phyloP scores from a whole-genome alignment of 2,329 filamentous ascomycete species.

The Akanthomyces lecanii region DNA sequence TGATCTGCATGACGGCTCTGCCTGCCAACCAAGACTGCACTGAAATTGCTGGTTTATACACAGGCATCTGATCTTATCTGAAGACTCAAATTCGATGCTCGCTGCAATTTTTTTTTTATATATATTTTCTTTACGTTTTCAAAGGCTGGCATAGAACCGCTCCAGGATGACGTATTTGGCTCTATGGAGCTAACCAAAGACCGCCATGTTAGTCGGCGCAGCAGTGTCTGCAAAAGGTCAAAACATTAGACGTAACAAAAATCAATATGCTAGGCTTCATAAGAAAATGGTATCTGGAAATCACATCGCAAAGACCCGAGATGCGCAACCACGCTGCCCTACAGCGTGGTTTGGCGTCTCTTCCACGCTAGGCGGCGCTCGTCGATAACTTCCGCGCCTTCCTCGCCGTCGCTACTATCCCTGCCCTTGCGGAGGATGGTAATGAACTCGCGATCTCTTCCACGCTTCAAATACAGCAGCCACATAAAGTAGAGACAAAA shows the following conservation, averaged over 20 bases:
- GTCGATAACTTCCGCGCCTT: conserved; percentile 3
- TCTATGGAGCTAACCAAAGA: background rate
- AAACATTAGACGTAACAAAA: too few relatives aligned
- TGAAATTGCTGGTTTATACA: too few relatives aligned
- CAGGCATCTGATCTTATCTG: too few relatives aligned
- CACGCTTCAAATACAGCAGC: conserved; percentile 29
- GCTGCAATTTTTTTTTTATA: background rate
- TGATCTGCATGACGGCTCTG: background rate
- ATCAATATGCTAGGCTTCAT: too few relatives aligned
- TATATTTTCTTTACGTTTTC: background rate
- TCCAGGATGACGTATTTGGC: background rate
- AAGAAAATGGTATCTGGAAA: background rate
- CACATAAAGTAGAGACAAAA: conserved; percentile 34
- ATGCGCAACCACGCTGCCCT: background rate
- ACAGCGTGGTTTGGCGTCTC: conserved; percentile 7
- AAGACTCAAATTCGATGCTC: too few relatives aligned
- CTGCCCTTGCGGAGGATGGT: background rate
- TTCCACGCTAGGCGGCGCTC: conserved; percentile 2
- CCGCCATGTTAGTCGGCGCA: too few relatives aligned
- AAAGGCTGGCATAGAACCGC: background rate
- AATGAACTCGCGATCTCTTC: conserved; percentile 18
- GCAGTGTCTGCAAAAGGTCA: too few relatives aligned
- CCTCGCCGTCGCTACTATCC: background rate
- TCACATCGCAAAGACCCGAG: background rate
- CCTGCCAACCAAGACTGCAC: background rate